These are phyloP conservation scores for Nakazawaea ernobii DNA, from an alignment of 805 yeast species.

Conservation along the genomic window DNA sequence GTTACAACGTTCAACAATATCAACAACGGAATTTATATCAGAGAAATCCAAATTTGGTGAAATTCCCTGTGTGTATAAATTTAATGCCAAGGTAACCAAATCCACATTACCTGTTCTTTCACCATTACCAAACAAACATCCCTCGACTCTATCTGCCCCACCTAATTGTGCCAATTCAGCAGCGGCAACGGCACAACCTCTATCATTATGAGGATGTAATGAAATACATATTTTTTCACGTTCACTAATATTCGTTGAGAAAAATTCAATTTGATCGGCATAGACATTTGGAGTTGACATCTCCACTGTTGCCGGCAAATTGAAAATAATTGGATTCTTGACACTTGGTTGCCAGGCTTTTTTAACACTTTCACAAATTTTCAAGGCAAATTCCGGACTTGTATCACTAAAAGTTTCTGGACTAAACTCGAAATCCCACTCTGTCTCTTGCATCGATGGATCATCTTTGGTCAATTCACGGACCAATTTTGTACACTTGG, in stretches of 20 bases:
- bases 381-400: constrained; percentile 53
- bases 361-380: constrained; percentile 71
- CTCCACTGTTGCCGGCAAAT: constrained; percentile 82
- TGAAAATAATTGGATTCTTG: constrained; percentile 67
- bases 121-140: constrained; percentile 81
- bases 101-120: constrained; percentile 88
- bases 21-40: constrained; percentile 59
- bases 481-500: constrained; percentile 56
- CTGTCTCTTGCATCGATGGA: constrained; percentile 43
- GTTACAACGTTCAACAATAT: constrained; percentile 72
- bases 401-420: constrained; percentile 80
- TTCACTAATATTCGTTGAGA: constrained; percentile 51
- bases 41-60: constrained; percentile 67
- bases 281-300: constrained; percentile 75
- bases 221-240: constrained; percentile 71
- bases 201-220: constrained; percentile 77
- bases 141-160: constrained; percentile 87
- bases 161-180: constrained; percentile 78
- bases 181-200: constrained; percentile 89
- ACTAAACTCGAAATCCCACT: constrained; percentile 73
- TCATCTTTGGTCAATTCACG: constrained; percentile 67
- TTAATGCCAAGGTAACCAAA: constrained; percentile 69
- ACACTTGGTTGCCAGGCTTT: constrained; percentile 66
- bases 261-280: constrained; percentile 82
- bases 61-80: constrained; percentile 75